phyloP scores from a whole-genome alignment of 352 stramenopile genomes.

The Pythium brassicae region DNA sequence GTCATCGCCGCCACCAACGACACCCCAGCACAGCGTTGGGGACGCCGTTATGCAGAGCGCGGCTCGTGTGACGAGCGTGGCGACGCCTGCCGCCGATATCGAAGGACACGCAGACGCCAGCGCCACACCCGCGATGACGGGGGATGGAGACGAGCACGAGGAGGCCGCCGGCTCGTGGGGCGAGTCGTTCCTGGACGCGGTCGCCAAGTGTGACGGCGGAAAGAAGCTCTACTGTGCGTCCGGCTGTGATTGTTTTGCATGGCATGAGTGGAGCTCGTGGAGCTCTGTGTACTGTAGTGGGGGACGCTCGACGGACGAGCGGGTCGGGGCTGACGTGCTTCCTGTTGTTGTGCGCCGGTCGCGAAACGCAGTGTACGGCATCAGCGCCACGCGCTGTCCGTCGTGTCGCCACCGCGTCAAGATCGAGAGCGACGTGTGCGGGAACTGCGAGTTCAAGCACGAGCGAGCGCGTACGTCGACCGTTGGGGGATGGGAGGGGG shows the following conservation, averaged over 20 bases:
- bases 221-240: conserved; percentile 44
- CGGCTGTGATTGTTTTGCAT: neutral
- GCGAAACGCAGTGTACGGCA: conserved; percentile 44
- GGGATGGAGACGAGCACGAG: neutral
- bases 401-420: conserved; percentile 40
- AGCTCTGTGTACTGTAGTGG: no score
- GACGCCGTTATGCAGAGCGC: neutral
- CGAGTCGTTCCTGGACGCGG: conserved; percentile 31
- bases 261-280: no score
- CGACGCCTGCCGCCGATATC: neutral
- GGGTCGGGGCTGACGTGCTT: neutral
- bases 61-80: neutral
- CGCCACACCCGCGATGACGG: neutral
- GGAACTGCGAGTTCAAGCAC: conserved; percentile 37
- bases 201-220: conserved; percentile 52
- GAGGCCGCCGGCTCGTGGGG: conserved; percentile 19
- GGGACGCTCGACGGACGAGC: no score
- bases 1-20: neutral
- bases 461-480: conserved; percentile 25
- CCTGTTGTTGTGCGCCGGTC: neutral
- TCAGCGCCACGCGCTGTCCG: conserved; percentile 44
- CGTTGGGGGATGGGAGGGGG: neutral
- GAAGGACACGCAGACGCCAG: neutral
- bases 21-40: no score
- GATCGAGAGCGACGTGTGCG: conserved; percentile 25